Evolutionary conservation across 2,329 filamentous ascomycete genomes (phyloP).

Genomic region (Emericellopsis atlantica): DNA sequence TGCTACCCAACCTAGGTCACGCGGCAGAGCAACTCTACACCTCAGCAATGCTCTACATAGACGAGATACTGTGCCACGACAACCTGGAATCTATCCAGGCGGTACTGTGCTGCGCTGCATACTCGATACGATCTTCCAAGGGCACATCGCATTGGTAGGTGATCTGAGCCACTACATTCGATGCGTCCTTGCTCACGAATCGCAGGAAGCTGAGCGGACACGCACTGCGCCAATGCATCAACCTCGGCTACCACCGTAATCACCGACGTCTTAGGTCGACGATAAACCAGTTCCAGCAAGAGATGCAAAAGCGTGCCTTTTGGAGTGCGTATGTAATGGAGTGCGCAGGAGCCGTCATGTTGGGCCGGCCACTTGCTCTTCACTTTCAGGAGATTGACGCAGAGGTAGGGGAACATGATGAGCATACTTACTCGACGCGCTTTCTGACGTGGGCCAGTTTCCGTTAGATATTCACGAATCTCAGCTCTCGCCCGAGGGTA

Average conservation of each 20-base stretch:
- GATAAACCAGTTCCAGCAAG: background rate
- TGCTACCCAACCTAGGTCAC: background rate
- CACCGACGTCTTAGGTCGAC: background rate
- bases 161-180: background rate
- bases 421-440: too few species aligned
- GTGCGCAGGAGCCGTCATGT: too few species aligned
- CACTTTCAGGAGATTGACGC: too few species aligned
- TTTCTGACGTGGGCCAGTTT: too few species aligned
- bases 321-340: slow-evolving; percentile 5
- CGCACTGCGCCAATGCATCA: slow-evolving; percentile 16
- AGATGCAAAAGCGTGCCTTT: slow-evolving; percentile 4
- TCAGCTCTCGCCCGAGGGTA: too few species aligned
- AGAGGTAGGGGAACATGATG: too few species aligned
- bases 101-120: slow-evolving; percentile 17
- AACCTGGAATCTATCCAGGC: slow-evolving; percentile 18
- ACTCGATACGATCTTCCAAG: slow-evolving; percentile 13
- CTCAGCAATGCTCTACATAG: slow-evolving; percentile 9
- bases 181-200: slow-evolving; percentile 1
- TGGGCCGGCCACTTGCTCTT: too few species aligned
- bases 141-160: slow-evolving; percentile 12
- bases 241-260: slow-evolving; percentile 15
- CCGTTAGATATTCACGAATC: too few species aligned
- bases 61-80: slow-evolving; percentile 8
- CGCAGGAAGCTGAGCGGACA: slow-evolving; percentile 14
- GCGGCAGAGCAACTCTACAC: slow-evolving; percentile 6